These are phyloP conservation scores for Paraconiothyrium brasiliense DNA, from an alignment of 2,329 filamentous ascomycete genomes.

Conservation along the genomic window DNA sequence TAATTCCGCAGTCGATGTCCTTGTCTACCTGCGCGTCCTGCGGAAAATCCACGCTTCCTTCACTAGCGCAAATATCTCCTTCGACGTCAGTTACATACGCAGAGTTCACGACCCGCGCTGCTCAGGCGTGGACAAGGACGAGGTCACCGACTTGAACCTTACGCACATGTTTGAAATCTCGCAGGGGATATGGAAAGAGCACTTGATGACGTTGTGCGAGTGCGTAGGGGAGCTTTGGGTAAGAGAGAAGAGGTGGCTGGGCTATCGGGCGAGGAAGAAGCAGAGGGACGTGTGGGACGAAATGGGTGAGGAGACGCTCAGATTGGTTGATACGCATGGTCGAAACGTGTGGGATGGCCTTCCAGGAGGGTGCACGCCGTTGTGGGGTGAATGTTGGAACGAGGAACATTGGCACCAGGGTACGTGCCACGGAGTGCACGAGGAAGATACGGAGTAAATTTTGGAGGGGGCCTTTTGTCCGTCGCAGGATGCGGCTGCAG, in stretches of 20 bases:
- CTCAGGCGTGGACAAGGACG: too few species aligned
- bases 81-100: neutral
- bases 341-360: neutral
- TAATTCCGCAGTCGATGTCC: conserved; percentile 1
- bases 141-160: neutral
- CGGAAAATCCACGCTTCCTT: neutral
- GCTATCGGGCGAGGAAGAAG: neutral
- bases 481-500: neutral
- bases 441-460: neutral
- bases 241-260: neutral
- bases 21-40: neutral
- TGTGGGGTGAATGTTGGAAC: conserved; percentile 1
- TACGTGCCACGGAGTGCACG: neutral
- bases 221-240: neutral
- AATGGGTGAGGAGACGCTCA: neutral
- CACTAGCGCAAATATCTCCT: neutral
- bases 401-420: neutral
- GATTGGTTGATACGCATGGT: neutral
- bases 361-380: neutral
- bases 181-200: neutral
- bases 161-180: neutral
- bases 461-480: neutral
- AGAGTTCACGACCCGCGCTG: neutral
- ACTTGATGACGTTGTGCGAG: neutral
- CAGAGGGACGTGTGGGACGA: neutral